Evolutionary conservation across 345 rosid genomes (phyloP).

Genomic region (Orychophragmus violaceus): DNA sequence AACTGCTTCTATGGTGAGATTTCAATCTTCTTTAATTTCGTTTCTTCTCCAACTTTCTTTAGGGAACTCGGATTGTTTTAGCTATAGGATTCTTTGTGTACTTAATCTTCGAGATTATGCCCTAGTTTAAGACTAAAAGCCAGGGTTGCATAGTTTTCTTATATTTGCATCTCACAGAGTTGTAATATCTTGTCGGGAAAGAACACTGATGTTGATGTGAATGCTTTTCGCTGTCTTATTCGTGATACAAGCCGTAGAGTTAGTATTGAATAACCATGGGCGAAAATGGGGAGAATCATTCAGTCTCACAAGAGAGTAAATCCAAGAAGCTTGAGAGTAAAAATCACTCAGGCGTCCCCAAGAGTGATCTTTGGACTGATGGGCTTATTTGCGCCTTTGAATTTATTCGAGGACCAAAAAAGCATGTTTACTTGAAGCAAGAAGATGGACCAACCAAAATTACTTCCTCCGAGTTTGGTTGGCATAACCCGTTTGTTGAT

Average conservation of each 20-base stretch:
- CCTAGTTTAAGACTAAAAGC: not conserved
- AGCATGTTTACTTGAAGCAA: slow-evolving; percentile 6
- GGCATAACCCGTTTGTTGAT: slow-evolving; percentile 28
- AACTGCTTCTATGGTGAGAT: no score
- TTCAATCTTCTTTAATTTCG: no score
- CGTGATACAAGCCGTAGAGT: not conserved
- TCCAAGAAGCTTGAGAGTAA: slow-evolving; percentile 22
- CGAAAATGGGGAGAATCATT: not conserved
- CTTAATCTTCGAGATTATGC: no score
- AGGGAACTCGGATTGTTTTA: no score
- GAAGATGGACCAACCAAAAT: slow-evolving; percentile 29
- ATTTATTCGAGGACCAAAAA: slow-evolving; percentile 43
- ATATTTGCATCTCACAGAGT: not conserved
- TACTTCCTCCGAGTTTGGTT: slow-evolving; percentile 23
- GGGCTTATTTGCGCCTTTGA: slow-evolving; percentile 94
- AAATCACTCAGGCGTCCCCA: slow-evolving; percentile 26
- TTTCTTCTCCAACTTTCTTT: no score
- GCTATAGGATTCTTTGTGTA: no score
- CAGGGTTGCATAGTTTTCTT: not conserved
- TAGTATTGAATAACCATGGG: slow-evolving; percentile 9
- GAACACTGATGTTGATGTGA: not conserved
- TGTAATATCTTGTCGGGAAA: not conserved
- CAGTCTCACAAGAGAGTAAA: slow-evolving; percentile 17
- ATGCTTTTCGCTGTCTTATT: not conserved
- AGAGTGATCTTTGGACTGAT: slow-evolving; percentile 65